Evolutionary conservation across 2,329 filamentous ascomycete species (phyloP).

Genomic region (Coniochaeta hoffmannii): DNA sequence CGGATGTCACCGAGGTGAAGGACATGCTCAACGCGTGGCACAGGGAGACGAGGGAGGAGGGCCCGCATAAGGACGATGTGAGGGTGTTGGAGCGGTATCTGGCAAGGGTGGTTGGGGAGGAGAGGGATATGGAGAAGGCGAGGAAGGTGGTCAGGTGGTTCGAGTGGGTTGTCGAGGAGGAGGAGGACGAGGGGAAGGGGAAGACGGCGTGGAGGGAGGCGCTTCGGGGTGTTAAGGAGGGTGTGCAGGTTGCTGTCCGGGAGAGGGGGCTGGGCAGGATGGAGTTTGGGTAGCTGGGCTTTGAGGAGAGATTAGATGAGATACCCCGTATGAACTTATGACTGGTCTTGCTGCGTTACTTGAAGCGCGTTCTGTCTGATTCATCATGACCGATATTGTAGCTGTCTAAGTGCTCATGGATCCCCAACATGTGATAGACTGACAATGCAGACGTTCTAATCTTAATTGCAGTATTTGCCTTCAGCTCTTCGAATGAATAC

Average conservation of each 20-base stretch:
- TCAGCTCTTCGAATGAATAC: too few species aligned
- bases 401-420: too few species aligned
- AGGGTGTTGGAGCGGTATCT: constrained; percentile 68
- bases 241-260: constrained; percentile 47
- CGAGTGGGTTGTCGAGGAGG: constrained; percentile 45
- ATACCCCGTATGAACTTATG: constrained; percentile 3
- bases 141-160: constrained; percentile 81
- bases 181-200: constrained; percentile 26
- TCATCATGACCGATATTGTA: too few species aligned
- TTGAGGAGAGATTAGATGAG: background rate
- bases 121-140: constrained; percentile 77
- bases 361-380: too few species aligned
- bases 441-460: too few species aligned
- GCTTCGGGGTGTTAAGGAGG: constrained; percentile 34
- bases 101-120: constrained; percentile 61
- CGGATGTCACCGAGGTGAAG: constrained; percentile 53
- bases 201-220: constrained; percentile 39
- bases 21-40: constrained; percentile 73
- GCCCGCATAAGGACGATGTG: constrained; percentile 74
- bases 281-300: constrained; percentile 30
- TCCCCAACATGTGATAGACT: too few species aligned
- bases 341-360: too few species aligned
- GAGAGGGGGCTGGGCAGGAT: constrained; percentile 50
- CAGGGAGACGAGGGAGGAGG: constrained; percentile 59
- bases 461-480: too few species aligned